Percentiles rank a stretch among this genome's conserved stretches.
phyloP scores from a whole-genome alignment of 2,329 filamentous ascomycete genomes.

The Phialophora macrospora region DNA sequence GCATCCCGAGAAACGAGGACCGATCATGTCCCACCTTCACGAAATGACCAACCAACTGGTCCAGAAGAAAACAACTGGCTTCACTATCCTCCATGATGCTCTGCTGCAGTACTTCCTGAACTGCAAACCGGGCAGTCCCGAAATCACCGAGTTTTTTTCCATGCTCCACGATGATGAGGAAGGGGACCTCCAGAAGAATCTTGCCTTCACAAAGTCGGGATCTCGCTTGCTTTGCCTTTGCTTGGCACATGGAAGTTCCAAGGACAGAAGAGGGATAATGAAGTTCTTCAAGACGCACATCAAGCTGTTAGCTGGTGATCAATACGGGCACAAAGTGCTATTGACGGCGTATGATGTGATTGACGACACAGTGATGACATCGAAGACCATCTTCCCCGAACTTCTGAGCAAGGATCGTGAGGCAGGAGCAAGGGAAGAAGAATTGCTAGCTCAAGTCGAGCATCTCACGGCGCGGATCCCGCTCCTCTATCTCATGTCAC shows the following conservation, averaged over 20 bases:
- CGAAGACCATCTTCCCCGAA: constrained; percentile 86
- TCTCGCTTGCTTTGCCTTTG: constrained; percentile 79
- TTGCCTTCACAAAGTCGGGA: constrained; percentile 92
- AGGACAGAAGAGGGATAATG: constrained; percentile 88
- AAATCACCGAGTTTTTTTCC: constrained; percentile 86
- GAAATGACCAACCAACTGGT: constrained; percentile 89
- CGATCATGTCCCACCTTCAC: constrained; percentile 83
- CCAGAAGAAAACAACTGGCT: constrained; percentile 95
- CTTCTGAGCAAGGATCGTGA: constrained; percentile 70
- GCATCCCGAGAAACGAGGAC: constrained; percentile 81
- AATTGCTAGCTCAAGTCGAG: constrained; percentile 50
- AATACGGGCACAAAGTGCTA: constrained; percentile 77
- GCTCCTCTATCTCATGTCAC: constrained; percentile 80
- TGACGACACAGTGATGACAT: constrained; percentile 88
- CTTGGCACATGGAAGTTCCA: constrained; percentile 82
- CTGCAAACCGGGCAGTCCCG: constrained; percentile 74
- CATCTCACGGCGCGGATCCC: constrained; percentile 62
- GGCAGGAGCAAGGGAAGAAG: constrained; percentile 49
- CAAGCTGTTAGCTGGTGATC: constrained; percentile 80
- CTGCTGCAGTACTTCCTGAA: constrained; percentile 96
- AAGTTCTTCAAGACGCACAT: constrained; percentile 90
- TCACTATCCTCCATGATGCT: constrained; percentile 96
- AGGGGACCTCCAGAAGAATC: constrained; percentile 88
- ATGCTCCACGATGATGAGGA: constrained; percentile 89
- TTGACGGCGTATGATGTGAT: constrained; percentile 87